Percentiles rank a stretch among this genome's conserved stretches.
Evolutionary conservation across 768 basidiomycete genomes (phyloP).

Genomic region (Leccinum sublutescens): DNA sequence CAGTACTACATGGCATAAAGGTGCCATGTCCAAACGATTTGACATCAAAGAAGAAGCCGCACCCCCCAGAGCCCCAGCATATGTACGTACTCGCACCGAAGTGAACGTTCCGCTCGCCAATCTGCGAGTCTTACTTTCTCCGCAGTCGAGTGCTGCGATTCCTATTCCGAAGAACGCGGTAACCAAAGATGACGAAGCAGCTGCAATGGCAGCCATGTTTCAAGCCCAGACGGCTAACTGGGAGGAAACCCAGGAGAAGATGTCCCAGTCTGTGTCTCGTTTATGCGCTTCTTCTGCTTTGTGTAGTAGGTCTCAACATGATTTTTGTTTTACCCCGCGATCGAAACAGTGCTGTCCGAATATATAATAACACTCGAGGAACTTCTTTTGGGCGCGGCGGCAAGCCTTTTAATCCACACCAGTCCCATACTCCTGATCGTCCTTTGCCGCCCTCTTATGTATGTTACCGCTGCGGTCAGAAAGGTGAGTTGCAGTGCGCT

Average conservation of each 20-base stretch:
- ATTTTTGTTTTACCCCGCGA: constrained; percentile 37
- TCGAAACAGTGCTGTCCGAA: constrained; percentile 60
- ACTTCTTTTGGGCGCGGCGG: constrained; percentile 61
- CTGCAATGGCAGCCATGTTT: constrained; percentile 98
- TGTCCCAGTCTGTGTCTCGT: constrained; percentile 94
- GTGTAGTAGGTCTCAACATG: constrained; percentile 77
- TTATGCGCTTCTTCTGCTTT: constrained; percentile 50
- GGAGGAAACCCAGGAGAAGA: constrained; percentile 99
- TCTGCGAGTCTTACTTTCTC: constrained; percentile 28
- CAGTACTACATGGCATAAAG: constrained; percentile 58
- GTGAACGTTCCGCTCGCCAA: constrained; percentile 19
- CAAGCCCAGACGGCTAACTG: constrained; percentile 91
- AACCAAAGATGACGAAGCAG: constrained; percentile 78
- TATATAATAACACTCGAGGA: constrained; percentile 64
- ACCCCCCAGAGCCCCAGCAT: constrained; percentile 24
- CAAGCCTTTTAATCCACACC: constrained; percentile 45
- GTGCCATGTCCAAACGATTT: constrained; percentile 85
- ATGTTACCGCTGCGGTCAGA: constrained; percentile 97
- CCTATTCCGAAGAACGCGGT: constrained; percentile 41
- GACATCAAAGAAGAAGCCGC: constrained; percentile 72
- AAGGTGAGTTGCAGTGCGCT: constrained; percentile 55
- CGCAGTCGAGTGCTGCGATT: constrained; percentile 36
- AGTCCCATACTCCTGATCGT: constrained; percentile 60
- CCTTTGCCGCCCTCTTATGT: constrained; percentile 95
- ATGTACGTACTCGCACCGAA: constrained; percentile 35